Evolutionary conservation across 1,139 yeast genomes (phyloP), one percentile per base, ranked within the genome.

Genomic region (Hemisphaericaspora xylanilytica): DNA sequence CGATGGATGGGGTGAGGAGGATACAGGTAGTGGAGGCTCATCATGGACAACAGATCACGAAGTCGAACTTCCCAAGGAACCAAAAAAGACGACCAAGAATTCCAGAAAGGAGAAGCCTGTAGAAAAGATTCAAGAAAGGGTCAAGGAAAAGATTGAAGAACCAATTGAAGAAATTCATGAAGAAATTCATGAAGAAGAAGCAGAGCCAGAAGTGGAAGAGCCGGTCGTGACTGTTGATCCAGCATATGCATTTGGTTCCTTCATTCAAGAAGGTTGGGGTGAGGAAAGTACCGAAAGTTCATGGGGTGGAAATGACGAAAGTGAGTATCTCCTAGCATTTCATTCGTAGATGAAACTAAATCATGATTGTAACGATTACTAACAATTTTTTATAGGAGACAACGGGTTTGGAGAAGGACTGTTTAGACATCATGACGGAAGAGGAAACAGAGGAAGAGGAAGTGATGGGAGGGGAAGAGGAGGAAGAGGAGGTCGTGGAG

Each of bases 221-320:
- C 33, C 24, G 18, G 11, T 29, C 12, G 12, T 26, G 13, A 4
- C 6, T 6, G 26, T 22, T 9, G 26, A 22, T 12, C 26, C 11
- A 9, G 26, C 26, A 9, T 29, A 17, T 18, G 5, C 24, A 14
- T 33, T 33, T 33, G 36, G 36, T 28, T n/a, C 15, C n/a, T 29
- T 28, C 22, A 34, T 34, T 13, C 32, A 34, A 34, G 28, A 34
- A 11, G 36, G 36, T 10, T 34, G 32, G 36, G 36, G 36, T 15
- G 32, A 27, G 18, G 32, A 29, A 5, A 29, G 18, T 15, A 29
- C 32, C 9, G 24, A 12, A 12, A 18, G 20, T 29, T 29, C 32
- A 18, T 18, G 15, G 25, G 30, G 31, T 15, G 14, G 13, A 27
- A 11, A 21, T 13, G 32, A 34, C 21, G 18, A 28, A n/a, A 15